Conservation (phyloP, 495 filamentous ascomycete genomes). For the Xylaria castorea region DNA sequence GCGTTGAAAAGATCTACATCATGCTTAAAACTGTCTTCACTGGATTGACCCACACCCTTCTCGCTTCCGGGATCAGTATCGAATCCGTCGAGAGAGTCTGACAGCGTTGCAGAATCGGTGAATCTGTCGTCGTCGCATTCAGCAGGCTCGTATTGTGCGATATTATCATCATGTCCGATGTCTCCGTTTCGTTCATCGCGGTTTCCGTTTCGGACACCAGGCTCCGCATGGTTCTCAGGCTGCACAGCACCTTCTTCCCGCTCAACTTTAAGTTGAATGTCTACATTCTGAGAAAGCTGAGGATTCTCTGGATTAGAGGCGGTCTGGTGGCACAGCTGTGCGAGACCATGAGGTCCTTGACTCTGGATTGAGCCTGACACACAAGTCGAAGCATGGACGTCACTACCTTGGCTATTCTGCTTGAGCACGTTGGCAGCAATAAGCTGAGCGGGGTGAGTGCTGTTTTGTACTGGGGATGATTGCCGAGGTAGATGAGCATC, state of each 20-base stretch:
- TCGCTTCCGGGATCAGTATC: conserved; percentile 22
- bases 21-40: conserved; percentile 32
- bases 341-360: background rate
- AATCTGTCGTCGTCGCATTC: background rate
- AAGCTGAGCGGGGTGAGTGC: background rate
- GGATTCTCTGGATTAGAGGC: background rate
- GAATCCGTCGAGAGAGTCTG: conserved; percentile 18
- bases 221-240: background rate
- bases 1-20: conserved; percentile 33
- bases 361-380: background rate
- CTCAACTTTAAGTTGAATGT: background rate
- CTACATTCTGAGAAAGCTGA: background rate
- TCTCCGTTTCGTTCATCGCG: background rate
- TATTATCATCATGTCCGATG: background rate
- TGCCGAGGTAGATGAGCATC: background rate
- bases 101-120: background rate
- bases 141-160: background rate
- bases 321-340: background rate
- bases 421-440: background rate
- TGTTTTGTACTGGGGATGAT: background rate
- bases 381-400: background rate
- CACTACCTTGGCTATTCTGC: background rate
- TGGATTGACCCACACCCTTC: conserved; percentile 3
- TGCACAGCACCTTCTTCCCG: background rate
- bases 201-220: background rate